Percentiles rank a stretch among this genome's conserved stretches.
phyloP scores from a whole-genome alignment of 2,329 filamentous ascomycete genomes.

The Pleomassaria siparia region DNA sequence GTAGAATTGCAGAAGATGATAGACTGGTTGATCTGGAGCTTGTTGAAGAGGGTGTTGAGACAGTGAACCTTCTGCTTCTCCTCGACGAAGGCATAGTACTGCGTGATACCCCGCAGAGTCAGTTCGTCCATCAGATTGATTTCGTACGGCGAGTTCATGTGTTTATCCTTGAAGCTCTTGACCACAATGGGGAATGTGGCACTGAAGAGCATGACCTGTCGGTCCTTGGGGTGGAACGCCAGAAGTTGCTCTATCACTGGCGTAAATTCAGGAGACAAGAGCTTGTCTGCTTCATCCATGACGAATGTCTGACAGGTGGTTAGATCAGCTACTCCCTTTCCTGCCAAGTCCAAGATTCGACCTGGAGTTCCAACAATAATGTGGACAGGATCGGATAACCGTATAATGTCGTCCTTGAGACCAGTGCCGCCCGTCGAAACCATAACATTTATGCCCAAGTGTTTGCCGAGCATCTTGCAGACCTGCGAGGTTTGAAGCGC shows the following conservation, averaged over 20 bases:
- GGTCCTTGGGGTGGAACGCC: constrained; percentile 93
- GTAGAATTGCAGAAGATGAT: constrained; percentile 99
- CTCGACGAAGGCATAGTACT: constrained; percentile 99
- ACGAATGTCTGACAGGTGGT: constrained; percentile 97
- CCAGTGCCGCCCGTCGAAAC: constrained; percentile 96
- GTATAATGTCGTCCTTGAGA: constrained; percentile 93
- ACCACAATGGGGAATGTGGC: constrained; percentile 97
- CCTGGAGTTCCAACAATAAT: constrained; percentile 97
- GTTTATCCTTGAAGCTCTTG: constrained; percentile 96
- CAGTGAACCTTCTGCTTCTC: constrained; percentile 99
- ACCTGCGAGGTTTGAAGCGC: constrained; percentile 98
- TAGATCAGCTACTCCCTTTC: constrained; percentile 94
- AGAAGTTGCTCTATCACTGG: constrained; percentile 95
- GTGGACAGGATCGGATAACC: constrained; percentile 90
- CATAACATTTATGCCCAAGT: constrained; percentile 98
- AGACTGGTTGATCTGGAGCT: constrained; percentile 99
- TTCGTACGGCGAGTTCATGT: constrained; percentile 95
- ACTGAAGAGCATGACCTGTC: constrained; percentile 99
- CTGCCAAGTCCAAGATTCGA: constrained; percentile 91
- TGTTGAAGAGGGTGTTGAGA: constrained; percentile 97
- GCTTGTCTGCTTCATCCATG: constrained; percentile 99
- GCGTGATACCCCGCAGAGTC: constrained; percentile 94
- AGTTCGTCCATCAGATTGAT: constrained; percentile 99
- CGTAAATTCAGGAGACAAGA: constrained; percentile 94
- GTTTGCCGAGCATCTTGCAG: constrained; percentile 97